Base-by-base conservation (phyloP, 768 basidiomycete species). In the Suillus spraguei region DNA sequence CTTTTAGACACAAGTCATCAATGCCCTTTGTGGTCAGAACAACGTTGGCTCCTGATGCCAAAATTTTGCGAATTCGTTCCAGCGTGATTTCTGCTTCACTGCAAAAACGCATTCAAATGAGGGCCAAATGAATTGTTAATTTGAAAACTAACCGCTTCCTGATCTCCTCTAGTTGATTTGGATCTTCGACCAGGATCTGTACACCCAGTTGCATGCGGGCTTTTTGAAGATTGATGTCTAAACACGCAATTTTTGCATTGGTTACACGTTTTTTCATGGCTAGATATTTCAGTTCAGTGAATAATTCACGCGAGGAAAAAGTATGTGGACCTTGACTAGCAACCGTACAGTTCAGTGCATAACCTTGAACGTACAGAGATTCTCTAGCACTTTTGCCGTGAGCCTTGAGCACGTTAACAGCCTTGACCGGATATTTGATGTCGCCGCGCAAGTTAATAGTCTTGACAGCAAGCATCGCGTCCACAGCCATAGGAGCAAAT, bases 361-460 rank as follows among this genome's bases (percentile, higher is more conserved):
- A 99, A 44, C 97, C 97, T 71, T 91, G 92, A 55, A 99, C 92
- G 74, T 91, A 95, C 65, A 97, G 72, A 49, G 96, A 98, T 76
- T 99, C 97, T 67, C 95, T 85, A 28, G 97, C 94, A 74, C 94
- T 96, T 78, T 87, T 89, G 60, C 97, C 97, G 69, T 99, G 97
- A 3, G 97, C 97, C 78, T 99, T 99, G 69, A 99, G 83, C 35
- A 99, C 87, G 72, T 99, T 99, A 67, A 99, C 97, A 5, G 97
- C 97, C 78, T 99, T 99, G 65, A 99, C 97, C 6, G 97, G 97
- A 78, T 99, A 99, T 77, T 98, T 99, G 73, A 92, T 90, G 74
- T 99, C 97, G 36, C 97, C 97, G 60, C 95, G 87, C 66, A 89
- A 79, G 75, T 99, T 99, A 70, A 94, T 87, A 7, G 95, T 95